Base-by-base conservation (phyloP, 192 early-diverging fungal genomes). In the Mortierella claussenii region DNA sequence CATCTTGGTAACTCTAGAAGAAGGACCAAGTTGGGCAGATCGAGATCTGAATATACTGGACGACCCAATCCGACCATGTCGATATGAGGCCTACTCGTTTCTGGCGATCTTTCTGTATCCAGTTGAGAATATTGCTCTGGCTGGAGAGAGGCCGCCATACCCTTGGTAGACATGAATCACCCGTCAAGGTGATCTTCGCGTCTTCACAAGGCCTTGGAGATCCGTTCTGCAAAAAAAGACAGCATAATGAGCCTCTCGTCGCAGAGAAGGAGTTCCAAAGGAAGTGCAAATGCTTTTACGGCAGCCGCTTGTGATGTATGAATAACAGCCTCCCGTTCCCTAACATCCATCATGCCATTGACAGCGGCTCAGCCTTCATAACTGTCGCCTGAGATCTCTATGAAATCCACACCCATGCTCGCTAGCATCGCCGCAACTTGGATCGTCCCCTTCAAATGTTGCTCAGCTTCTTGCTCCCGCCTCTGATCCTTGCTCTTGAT, bases 361-460 rank as follows among this genome's bases (percentile, higher is more conserved):
- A n/a, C 63, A 0, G 63, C 47, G 2, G 55, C 65, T 20, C 42
- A 67, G 34, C 65, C 57, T 33, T 67, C 65, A 53, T 82, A 89
- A 20, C 92, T 96, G 32, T 91, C 92, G 6, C 88, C 82, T 8
- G 95, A 96, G 58, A 84, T 82, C 69, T 97, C 95, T 48, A 97
- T 67, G 17, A 97, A 69, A 60, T 98, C 96, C 1, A 97, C 92
- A 8, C 95, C 96, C 15, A 85, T 65, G 0, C 44, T 55, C 17
- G 85, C 68, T 13, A 98, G 82, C 18, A 74, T 52, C 6, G 70
- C 69, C 13, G 88, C 54, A 24, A 95, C 71, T 56, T 83, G 78
- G 3, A 92, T 80, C 15, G 89, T 85, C 28, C 97, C 92, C 21
- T 94, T 84, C 26, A 83, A 60, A 27, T 66, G 60, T 70, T 83